These are phyloP conservation scores for Colletotrichum chlorophyti DNA, from an alignment of 2,329 filamentous ascomycete genomes.

Conservation along the genomic window DNA sequence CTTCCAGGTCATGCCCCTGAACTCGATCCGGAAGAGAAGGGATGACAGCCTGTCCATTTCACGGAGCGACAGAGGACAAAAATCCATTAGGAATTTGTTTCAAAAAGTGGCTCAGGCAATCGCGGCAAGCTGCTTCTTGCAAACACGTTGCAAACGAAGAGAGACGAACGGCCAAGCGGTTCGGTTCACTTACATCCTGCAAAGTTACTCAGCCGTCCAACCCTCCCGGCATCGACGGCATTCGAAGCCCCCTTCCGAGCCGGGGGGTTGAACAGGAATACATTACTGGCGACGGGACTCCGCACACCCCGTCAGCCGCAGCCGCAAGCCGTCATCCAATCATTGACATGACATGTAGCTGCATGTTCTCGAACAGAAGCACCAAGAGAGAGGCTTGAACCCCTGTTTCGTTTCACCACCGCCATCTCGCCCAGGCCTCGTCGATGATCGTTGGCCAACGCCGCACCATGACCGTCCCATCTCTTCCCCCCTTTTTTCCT, in stretches of 20 bases:
- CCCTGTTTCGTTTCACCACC: slow-evolving; percentile 30
- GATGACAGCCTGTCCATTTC: slow-evolving; percentile 5
- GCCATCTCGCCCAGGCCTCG: slow-evolving; percentile 20
- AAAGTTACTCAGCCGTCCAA: slow-evolving; percentile 1
- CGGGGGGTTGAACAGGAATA: neutral
- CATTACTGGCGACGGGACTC: slow-evolving; percentile 4
- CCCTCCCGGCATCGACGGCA: slow-evolving; percentile 22
- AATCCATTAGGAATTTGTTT: slow-evolving; percentile 5
- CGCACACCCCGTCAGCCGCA: slow-evolving; percentile 21
- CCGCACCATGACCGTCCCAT: neutral
- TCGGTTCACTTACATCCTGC: neutral
- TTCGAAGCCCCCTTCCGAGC: slow-evolving; percentile 3
- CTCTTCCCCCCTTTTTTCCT: neutral
- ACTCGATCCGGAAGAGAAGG: slow-evolving; percentile 5
- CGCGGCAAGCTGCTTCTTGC: neutral
- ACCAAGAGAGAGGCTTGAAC: slow-evolving; percentile 17
- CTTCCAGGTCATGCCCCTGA: slow-evolving; percentile 6
- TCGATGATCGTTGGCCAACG: slow-evolving; percentile 16
- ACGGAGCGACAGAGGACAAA: neutral
- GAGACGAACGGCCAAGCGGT: neutral
- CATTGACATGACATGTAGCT: slow-evolving; percentile 1
- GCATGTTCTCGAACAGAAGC: slow-evolving; percentile 23
- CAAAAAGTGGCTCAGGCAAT: neutral
- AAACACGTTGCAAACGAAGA: too few species aligned
- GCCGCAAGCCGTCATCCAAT: slow-evolving; percentile 26